Conservation (phyloP, 148 eudicot genomes). For the Talinum fruticosum region DNA sequence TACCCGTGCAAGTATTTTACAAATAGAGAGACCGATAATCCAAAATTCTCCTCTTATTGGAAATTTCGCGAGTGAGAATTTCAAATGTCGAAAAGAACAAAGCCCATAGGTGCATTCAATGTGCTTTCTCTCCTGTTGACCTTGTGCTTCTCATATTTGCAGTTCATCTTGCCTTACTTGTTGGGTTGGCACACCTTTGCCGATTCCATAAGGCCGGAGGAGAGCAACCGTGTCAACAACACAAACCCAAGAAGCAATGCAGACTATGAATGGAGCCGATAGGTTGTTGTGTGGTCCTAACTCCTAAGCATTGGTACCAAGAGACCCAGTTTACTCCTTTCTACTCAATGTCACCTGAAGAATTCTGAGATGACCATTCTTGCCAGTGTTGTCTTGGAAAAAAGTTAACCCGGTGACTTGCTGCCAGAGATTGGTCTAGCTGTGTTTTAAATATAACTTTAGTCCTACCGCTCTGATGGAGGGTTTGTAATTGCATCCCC, state of each 20-base stretch:
- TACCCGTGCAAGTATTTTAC: no score
- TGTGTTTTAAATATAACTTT: background rate
- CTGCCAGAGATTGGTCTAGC: background rate
- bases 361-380: conserved; percentile 6
- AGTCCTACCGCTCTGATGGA: background rate
- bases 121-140: background rate
- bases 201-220: conserved; percentile 56
- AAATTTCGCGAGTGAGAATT: background rate
- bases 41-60: background rate
- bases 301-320: background rate
- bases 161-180: conserved; percentile 83
- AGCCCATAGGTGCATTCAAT: background rate
- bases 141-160: conserved; percentile 28
- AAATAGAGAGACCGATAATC: no score
- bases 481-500: background rate
- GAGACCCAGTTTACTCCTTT: background rate
- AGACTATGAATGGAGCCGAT: conserved; percentile 88
- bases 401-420: background rate
- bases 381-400: conserved; percentile 1
- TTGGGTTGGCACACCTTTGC: conserved; percentile 85
- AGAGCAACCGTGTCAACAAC: conserved; percentile 40
- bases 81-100: background rate
- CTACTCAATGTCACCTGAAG: conserved; percentile 3
- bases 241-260: conserved; percentile 39
- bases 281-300: conserved; percentile 6